Evolutionary conservation across 176 grass and related monocot genomes (phyloP).

Genomic region (Coix lacrymajobi): DNA sequence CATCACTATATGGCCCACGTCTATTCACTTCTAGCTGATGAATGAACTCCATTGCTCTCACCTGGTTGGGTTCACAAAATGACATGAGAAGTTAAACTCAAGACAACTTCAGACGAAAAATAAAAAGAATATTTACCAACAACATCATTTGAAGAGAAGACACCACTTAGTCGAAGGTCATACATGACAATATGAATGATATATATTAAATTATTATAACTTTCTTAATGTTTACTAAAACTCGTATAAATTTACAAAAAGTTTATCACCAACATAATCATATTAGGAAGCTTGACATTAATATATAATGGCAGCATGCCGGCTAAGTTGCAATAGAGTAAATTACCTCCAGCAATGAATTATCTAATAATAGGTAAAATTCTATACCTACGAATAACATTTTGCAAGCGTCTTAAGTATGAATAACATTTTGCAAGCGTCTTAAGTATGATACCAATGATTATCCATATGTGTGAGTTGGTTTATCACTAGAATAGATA

Average conservation of each 20-base stretch:
- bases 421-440: too few relatives aligned
- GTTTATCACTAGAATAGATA: not conserved
- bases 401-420: too few relatives aligned
- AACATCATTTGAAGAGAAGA: not conserved
- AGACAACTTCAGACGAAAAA: not conserved
- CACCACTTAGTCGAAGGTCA: not conserved
- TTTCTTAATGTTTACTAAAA: not conserved
- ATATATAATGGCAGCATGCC: not conserved
- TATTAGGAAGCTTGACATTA: not conserved
- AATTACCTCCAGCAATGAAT: not conserved
- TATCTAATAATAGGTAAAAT: not conserved
- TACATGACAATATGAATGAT: not conserved
- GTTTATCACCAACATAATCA: not conserved
- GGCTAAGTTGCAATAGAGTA: not conserved
- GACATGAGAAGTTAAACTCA: not conserved
- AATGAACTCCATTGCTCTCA: conserved; percentile 92
- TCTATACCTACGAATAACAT: not conserved
- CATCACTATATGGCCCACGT: conserved; percentile 68
- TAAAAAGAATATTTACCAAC: not conserved
- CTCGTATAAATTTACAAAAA: not conserved
- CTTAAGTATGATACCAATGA: not conserved
- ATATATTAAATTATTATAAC: not conserved
- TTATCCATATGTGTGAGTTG: not conserved
- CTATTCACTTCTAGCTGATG: conserved; percentile 65
- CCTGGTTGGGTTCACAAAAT: conserved; percentile 30